phyloP scores from a whole-genome alignment of 257 asterid species.

The Capsicum baccatum region DNA sequence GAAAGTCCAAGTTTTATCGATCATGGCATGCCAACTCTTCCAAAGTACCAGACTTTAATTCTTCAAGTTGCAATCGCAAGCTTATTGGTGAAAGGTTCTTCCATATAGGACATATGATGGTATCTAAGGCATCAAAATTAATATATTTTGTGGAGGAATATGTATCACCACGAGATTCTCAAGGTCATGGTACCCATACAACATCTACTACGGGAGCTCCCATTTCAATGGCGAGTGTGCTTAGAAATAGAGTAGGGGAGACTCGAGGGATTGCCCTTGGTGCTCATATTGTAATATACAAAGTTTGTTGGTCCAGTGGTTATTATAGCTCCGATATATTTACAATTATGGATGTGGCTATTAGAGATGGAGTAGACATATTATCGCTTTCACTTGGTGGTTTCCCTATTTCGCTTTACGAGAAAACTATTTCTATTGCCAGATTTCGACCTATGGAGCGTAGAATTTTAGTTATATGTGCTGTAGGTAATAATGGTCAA shows the following conservation, averaged over 20 bases:
- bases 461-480: constrained; percentile 21
- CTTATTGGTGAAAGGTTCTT: constrained; percentile 85
- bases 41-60: constrained; percentile 25
- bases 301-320: constrained; percentile 33
- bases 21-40: constrained; percentile 71
- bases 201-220: constrained; percentile 64
- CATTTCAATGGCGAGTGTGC: constrained; percentile 27
- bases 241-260: constrained; percentile 20
- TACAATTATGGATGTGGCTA: constrained; percentile 31
- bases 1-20: constrained; percentile 92
- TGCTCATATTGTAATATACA: constrained; percentile 34
- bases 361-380: constrained; percentile 34
- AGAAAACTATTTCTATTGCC: constrained; percentile 30
- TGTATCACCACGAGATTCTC: constrained; percentile 55
- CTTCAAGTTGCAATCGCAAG: background rate
- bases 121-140: constrained; percentile 50
- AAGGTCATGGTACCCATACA: constrained; percentile 74
- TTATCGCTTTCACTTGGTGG: constrained; percentile 34
- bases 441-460: constrained; percentile 31
- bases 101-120: constrained; percentile 76
- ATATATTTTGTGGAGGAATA: constrained; percentile 29
- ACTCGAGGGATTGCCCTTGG: constrained; percentile 34
- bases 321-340: constrained; percentile 30
- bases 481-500: constrained; percentile 33
- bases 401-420: constrained; percentile 19